These are phyloP conservation scores for Cryphonectria naterciae DNA, from an alignment of 2,329 filamentous ascomycete species.

Conservation along the genomic window DNA sequence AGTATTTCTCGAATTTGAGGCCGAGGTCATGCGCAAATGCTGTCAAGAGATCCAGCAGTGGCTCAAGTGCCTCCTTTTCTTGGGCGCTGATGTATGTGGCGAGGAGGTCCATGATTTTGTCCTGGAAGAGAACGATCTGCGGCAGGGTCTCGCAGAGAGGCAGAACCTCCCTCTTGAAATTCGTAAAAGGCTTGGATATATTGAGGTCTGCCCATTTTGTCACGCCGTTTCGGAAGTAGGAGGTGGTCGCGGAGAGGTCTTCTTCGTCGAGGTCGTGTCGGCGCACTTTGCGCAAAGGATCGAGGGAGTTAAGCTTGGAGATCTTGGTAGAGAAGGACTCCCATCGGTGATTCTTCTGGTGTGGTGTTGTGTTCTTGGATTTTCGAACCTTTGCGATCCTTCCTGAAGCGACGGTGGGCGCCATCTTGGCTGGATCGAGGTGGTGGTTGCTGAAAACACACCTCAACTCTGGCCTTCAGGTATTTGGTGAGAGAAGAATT, in stretches of 20 bases:
- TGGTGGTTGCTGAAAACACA: not conserved
- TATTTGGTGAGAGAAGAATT: not conserved
- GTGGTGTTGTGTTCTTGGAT: constrained; percentile 70
- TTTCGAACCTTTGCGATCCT: constrained; percentile 72
- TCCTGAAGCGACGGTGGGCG: constrained; percentile 61
- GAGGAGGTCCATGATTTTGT: constrained; percentile 79
- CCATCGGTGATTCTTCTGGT: constrained; percentile 85
- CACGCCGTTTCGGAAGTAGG: constrained; percentile 81
- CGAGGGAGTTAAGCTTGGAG: constrained; percentile 83
- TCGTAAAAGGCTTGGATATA: constrained; percentile 77
- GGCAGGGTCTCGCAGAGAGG: constrained; percentile 87
- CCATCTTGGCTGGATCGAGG: constrained; percentile 54
- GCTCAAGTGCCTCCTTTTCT: constrained; percentile 81
- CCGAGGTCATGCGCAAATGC: constrained; percentile 96
- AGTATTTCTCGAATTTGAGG: constrained; percentile 84
- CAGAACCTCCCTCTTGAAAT: constrained; percentile 74
- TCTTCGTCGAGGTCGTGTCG: constrained; percentile 81
- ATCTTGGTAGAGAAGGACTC: constrained; percentile 91
- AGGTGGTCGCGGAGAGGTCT: constrained; percentile 76
- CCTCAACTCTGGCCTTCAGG: constrained; percentile 1
- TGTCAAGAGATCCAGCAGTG: constrained; percentile 83
- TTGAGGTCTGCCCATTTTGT: constrained; percentile 93
- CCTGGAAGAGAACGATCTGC: constrained; percentile 89
- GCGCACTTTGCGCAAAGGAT: constrained; percentile 88
- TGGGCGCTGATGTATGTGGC: constrained; percentile 75